Evolutionary conservation across 2,329 filamentous ascomycete genomes (phyloP).

Genomic region (Calonectria pteridis): DNA sequence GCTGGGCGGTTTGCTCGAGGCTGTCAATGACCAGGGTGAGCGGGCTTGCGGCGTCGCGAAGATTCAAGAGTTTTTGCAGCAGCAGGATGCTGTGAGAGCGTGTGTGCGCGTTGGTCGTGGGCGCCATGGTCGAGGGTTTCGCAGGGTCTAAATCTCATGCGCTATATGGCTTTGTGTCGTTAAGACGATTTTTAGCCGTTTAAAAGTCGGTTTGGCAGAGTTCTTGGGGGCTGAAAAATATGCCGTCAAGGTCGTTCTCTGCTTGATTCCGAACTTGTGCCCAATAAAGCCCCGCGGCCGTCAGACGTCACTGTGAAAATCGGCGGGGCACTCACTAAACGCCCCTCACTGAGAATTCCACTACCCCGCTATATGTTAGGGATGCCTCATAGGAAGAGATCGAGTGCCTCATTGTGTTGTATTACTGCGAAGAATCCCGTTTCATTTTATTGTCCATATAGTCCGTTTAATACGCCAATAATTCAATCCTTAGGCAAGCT

Average conservation of each 20-base stretch:
- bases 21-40: constrained; percentile 89
- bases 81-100: constrained; percentile 88
- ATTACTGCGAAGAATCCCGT: not conserved
- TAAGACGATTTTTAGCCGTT: not conserved
- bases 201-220: not conserved
- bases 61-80: constrained; percentile 83
- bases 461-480: not conserved
- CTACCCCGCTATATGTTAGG: constrained; percentile 2
- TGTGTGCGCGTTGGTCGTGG: constrained; percentile 71
- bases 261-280: constrained; percentile 14
- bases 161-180: not conserved
- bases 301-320: constrained; percentile 16
- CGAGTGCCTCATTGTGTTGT: not conserved
- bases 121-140: constrained; percentile 61
- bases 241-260: not conserved
- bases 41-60: constrained; percentile 84
- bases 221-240: not conserved
- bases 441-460: not conserved
- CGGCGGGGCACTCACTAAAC: constrained; percentile 19
- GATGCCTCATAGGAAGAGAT: not conserved
- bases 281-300: not conserved
- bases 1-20: constrained; percentile 82
- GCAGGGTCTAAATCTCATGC: not conserved
- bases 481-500: constrained; percentile 8
- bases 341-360: constrained; percentile 12